Base-by-base conservation (phyloP, 331 rosid species). In the Malus hybrid region DNA sequence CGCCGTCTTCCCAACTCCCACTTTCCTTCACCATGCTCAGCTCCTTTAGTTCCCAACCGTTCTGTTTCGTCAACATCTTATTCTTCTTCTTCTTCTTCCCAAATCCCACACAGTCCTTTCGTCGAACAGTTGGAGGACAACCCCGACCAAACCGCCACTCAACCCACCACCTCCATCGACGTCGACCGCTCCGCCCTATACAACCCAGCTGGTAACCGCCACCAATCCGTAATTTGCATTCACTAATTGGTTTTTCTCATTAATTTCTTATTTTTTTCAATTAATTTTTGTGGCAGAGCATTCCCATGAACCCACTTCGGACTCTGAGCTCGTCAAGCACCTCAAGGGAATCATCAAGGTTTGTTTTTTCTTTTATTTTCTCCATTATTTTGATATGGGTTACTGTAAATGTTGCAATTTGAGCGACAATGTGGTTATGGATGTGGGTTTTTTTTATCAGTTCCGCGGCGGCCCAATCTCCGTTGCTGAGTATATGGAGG, bases 391-490 rank as follows among this genome's bases (percentile, higher is more conserved):
- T 15, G 1, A 15, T 31, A 31, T 33, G 19, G 22, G 42, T 36
- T 20, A 15, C 56, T 20, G 27, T 36, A 9, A 15, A n/a, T 36
- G 55, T 22, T 34, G 54, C 11, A 7, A 39, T 59, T 10, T 2
- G 39, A 24, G 19, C 15, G 65, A 33, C 31, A 20, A 10, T 20
- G 36, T 28, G 55, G 55, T 24, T 66, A 24, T 79, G 62, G 22
- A 46, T 71, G 42, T 71, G 76, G 11, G 36, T 59, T 82, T 77
- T 77, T 39, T 64, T 69, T 83, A 92, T 39, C 46, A 39, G 99
- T 94, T 92, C 80, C 97, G 99, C 28, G 99, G 99, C 56, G 99
- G 99, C 20, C 99, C 97, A 77, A 95, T 95, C 61, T 90, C 97
- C 5, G 56, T 95, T 67, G 97, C 97, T 65, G 97, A 95, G 86